These are phyloP conservation scores for Verbascum thapsus DNA, from an alignment of 257 asterid species.

Conservation along the genomic window DNA sequence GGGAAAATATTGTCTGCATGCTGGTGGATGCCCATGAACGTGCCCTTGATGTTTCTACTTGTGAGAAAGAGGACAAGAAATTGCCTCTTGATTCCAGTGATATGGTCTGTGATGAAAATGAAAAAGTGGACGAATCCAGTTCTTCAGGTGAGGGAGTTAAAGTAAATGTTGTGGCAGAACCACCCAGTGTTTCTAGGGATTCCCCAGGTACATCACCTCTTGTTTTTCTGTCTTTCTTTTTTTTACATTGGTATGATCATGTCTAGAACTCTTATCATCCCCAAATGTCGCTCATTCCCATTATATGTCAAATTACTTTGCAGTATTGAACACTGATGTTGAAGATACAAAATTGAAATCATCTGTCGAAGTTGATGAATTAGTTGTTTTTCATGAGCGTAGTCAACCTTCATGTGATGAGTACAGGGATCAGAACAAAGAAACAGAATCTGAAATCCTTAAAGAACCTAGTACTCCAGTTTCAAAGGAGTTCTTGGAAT, in stretches of 20 bases:
- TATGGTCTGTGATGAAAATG: conserved; percentile 37
- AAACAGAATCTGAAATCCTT: conserved; percentile 31
- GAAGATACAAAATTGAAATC: conserved; percentile 38
- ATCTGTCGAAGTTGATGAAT: conserved; percentile 35
- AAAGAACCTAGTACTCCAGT: conserved; percentile 30
- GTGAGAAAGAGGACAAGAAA: conserved; percentile 36
- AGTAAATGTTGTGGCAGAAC: conserved; percentile 38
- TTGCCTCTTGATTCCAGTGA: conserved; percentile 36
- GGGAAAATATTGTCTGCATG: conserved; percentile 32
- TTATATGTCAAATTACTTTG: conserved; percentile 31
- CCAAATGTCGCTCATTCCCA: conserved; percentile 24
- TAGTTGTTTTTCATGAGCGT: conserved; percentile 29
- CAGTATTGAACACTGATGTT: conserved; percentile 52
- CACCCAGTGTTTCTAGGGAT: conserved; percentile 30
- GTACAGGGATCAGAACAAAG: conserved; percentile 35
- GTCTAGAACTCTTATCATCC: conserved; percentile 14
- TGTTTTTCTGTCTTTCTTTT: not conserved
- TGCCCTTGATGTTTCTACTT: conserved; percentile 36
- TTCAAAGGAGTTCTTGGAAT: conserved; percentile 21
- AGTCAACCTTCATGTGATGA: conserved; percentile 33
- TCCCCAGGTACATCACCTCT: conserved; percentile 39
- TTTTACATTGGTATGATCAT: conserved; percentile 11
- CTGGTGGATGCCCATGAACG: conserved; percentile 37
- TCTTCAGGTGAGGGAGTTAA: conserved; percentile 35
- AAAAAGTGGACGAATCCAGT: conserved; percentile 30